Conservation (phyloP, 1,284 basidiomycete species). For the Prillingera fragicola region DNA sequence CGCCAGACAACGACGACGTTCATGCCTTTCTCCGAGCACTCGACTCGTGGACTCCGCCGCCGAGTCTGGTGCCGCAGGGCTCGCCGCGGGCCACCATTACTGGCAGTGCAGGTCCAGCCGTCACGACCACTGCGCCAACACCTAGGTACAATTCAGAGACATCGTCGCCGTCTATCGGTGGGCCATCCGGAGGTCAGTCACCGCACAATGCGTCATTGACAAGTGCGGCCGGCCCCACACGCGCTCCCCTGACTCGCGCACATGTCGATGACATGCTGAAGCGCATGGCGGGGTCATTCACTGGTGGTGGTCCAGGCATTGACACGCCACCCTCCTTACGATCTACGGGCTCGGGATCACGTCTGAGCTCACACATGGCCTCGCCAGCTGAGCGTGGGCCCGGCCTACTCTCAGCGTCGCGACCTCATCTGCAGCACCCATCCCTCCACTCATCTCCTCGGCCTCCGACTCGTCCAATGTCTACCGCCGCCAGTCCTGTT, state of each 20-base stretch:
- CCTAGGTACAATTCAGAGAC: conserved; percentile 9
- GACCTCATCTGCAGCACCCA: no score
- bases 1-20: conserved; percentile 42
- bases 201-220: no score
- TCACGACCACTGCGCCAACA: conserved; percentile 10
- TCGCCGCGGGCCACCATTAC: not conserved
- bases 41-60: conserved; percentile 40
- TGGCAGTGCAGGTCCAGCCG: not conserved
- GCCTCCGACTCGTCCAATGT: not conserved
- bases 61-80: conserved; percentile 7
- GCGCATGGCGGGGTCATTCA: conserved; percentile 40
- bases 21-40: conserved; percentile 45
- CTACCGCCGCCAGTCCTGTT: not conserved
- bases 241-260: conserved; percentile 38
- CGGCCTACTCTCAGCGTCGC: conserved; percentile 2
- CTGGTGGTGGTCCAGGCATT: not conserved
- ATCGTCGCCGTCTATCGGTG: conserved; percentile 1
- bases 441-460: not conserved
- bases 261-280: conserved; percentile 42
- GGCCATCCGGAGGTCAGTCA: no score
- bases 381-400: not conserved
- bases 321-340: not conserved
- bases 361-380: not conserved
- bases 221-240: conserved; percentile 7
- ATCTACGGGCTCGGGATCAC: not conserved